phyloP scores from a whole-genome alignment of 179 eudicot species.

The Camellia oleifera region DNA sequence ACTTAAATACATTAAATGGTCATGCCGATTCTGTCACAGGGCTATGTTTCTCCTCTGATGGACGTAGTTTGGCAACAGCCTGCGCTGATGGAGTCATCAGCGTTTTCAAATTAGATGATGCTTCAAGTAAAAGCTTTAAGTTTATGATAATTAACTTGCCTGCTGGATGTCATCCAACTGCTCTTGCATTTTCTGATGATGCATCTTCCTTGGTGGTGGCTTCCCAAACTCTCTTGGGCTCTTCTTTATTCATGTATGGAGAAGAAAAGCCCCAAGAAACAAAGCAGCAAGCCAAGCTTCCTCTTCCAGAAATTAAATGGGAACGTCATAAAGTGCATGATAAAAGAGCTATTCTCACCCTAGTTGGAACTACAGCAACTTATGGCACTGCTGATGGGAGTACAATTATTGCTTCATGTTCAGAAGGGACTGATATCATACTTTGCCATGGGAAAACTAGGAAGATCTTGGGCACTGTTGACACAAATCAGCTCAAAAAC shows the following conservation, averaged over 20 bases:
- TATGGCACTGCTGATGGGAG: conserved; percentile 98
- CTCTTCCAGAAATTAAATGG: conserved; percentile 90
- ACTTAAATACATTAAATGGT: no score
- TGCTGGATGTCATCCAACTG: conserved; percentile 84
- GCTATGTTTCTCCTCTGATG: no score
- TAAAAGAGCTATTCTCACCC: conserved; percentile 55
- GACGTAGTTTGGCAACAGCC: no score
- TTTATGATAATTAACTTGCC: conserved; percentile 89
- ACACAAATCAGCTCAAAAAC: conserved; percentile 90
- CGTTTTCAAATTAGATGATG: conserved; percentile 89
- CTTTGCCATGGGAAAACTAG: conserved; percentile 97
- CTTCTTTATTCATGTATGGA: conserved; percentile 88
- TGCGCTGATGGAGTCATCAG: conserved; percentile 97
- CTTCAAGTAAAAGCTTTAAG: conserved; percentile 92
- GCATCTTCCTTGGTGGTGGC: conserved; percentile 89
- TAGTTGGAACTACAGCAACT: conserved; percentile 65
- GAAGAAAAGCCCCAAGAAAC: conserved; percentile 69
- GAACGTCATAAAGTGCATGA: conserved; percentile 86
- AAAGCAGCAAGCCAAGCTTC: conserved; percentile 72
- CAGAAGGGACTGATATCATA: conserved; percentile 95
- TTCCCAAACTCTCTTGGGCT: conserved; percentile 64
- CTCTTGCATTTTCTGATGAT: conserved; percentile 74
- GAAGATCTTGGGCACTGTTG: conserved; percentile 76
- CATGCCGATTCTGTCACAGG: no score
- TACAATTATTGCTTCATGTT: conserved; percentile 79